Evolutionary conservation across 75 land plant genomes (phyloP), one percentile per base, ranked within the genome.

Genomic region (Cryptomeria japonica): DNA sequence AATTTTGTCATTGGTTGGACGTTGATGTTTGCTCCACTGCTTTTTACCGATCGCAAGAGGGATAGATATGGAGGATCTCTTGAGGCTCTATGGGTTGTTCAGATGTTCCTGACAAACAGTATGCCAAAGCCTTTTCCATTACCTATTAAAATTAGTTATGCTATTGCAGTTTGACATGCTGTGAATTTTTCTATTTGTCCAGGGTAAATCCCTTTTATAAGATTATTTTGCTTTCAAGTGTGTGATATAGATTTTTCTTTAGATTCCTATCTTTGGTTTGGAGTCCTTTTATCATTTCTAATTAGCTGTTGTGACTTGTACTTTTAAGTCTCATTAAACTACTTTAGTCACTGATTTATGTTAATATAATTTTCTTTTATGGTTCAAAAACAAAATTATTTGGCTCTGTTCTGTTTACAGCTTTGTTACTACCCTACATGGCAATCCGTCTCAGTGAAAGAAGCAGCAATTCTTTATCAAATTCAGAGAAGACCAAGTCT

Each of bases 91-190:
- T 98, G 99, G 99, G 93, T 92, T 32, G 84, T 93, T 53, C 99
- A 97, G 90, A 94, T 97, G 99, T 93, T 98, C 88, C 95, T 98
- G 39, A 98, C 99, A 41, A 98, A 96, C 89, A 94, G 99, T 98
- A 95, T 84, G 96, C 75, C 86, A 42, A 80, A 80, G 82, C 49
- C 39, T 78, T 9, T 16, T 22, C 90, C 64, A 37, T 42, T 53
- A 31, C 53, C 39, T 36, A 22, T 55, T 56, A 36, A 53, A 73
- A 31, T 87, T 76, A 88, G 64, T n/a, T 76, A 36, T 64, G 19
- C 36, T 84, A 68, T 42, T 84, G n/a, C 86, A 46, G 86, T 75
- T 49, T 87, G 32, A 47, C 34, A 55, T 56, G 64, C 41, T 36
- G 15, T 56, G 22, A 32, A 16, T 25, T 82, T 28, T 46, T 3